phyloP scores from a whole-genome alignment of 305 asterid species.

The Plantago rigida region DNA sequence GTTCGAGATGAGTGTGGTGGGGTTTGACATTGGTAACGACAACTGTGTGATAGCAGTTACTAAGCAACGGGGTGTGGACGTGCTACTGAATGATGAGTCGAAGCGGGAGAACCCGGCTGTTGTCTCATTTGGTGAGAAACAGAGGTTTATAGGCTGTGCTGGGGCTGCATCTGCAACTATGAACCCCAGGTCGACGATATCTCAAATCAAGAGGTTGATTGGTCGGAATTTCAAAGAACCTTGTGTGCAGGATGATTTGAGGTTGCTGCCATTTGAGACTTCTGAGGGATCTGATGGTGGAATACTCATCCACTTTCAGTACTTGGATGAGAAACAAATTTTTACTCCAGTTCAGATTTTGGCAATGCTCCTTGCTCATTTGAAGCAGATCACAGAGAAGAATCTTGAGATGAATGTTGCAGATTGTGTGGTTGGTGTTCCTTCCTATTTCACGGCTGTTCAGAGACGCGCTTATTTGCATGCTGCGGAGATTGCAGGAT shows the following conservation, averaged over 20 bases:
- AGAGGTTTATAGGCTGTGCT: constrained; percentile 76
- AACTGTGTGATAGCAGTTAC: constrained; percentile 83
- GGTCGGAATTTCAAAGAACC: constrained; percentile 59
- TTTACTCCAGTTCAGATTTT: constrained; percentile 70
- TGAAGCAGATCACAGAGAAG: constrained; percentile 66
- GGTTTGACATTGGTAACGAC: constrained; percentile 85
- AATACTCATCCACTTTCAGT: constrained; percentile 52
- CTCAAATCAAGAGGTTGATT: constrained; percentile 80
- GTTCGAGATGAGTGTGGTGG: constrained; percentile 71
- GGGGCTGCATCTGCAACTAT: constrained; percentile 89
- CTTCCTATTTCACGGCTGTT: constrained; percentile 69
- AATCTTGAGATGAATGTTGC: constrained; percentile 50
- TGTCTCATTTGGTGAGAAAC: constrained; percentile 87
- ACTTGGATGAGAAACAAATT: constrained; percentile 52
- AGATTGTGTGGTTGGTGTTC: constrained; percentile 77
- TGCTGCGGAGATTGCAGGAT: constrained; percentile 87
- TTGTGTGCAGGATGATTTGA: constrained; percentile 60
- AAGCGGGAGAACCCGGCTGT: constrained; percentile 68
- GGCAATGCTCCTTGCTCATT: constrained; percentile 77
- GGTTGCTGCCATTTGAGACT: constrained; percentile 61
- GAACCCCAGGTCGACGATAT: constrained; percentile 84
- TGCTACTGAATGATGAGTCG: constrained; percentile 79
- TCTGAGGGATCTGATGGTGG: constrained; percentile 76
- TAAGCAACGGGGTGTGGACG: constrained; percentile 78
- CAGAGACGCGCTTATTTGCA: constrained; percentile 79